Percentiles rank a stretch among this genome's conserved stretches.
Evolutionary conservation across 2,329 filamentous ascomycete species (phyloP).

Genomic region (Xenoacremonium recifei): DNA sequence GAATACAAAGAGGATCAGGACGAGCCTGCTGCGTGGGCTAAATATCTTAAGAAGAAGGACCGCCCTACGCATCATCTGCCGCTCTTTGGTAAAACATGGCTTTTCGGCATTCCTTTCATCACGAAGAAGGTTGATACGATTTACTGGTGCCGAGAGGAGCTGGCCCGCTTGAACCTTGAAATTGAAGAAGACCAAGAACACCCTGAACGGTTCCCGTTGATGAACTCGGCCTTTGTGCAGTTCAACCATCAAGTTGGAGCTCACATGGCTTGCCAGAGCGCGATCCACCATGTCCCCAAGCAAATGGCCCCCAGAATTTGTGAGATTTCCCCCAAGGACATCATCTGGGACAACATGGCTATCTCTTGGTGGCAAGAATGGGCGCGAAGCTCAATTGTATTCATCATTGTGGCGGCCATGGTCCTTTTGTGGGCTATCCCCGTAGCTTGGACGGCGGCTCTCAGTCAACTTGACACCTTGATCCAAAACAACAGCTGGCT

Average conservation of each 20-base stretch:
- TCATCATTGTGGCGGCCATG: constrained; percentile 68
- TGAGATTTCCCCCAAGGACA: constrained; percentile 91
- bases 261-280: constrained; percentile 94
- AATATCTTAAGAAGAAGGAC: constrained; percentile 77
- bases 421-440: constrained; percentile 88
- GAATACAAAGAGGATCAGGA: constrained; percentile 57
- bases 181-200: constrained; percentile 88
- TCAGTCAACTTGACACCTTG: constrained; percentile 75
- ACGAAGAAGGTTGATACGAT: constrained; percentile 95
- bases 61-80: constrained; percentile 82
- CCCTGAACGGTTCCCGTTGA: constrained; percentile 80
- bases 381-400: constrained; percentile 65
- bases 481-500: constrained; percentile 68
- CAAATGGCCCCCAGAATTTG: constrained; percentile 90
- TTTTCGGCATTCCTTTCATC: constrained; percentile 74
- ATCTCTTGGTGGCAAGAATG: constrained; percentile 93
- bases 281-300: constrained; percentile 86
- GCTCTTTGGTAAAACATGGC: constrained; percentile 61
- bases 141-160: constrained; percentile 81
- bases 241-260: constrained; percentile 98
- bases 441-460: constrained; percentile 79
- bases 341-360: constrained; percentile 97
- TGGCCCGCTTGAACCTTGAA: constrained; percentile 85
- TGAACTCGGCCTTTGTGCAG: constrained; percentile 97
- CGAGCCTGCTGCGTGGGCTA: constrained; percentile 72